Base-by-base conservation (phyloP, 805 yeast genomes). In the Sugiyamaella smithiae region DNA sequence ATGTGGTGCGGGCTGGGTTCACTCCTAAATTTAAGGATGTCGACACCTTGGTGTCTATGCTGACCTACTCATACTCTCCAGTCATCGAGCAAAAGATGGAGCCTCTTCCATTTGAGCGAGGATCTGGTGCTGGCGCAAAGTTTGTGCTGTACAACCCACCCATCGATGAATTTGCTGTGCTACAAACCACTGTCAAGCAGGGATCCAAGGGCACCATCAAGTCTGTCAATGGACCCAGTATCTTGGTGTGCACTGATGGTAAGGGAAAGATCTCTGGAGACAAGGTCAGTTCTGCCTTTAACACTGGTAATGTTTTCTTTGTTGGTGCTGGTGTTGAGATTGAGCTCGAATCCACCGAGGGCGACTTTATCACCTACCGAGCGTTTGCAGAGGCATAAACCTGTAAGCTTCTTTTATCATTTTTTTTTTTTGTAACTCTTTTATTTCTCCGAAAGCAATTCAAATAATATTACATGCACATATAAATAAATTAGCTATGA, bases 1-100 rank as follows among this genome's bases (percentile, higher is more conserved):
- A 93, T 62, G 99, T 93, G 50, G 97, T 93, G 43, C 81, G 99
- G 68, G 96, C 97, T 3, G 99, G 99, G 11, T 93, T 93, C 75
- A 93, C 99, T n/a, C 99, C 99, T 54, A 93, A 93, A 69, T 93
- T 91, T 74, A 93, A 91, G 71, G 99, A 93, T 68, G 98, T 93
- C 52, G 70, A 82, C 51, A 88, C 85, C 61, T 79, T 93, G 64
- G 97, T 93, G 38, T 80, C 78, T 46, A 88, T 88, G 93, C 80
- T 93, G 66, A 90, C 97, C 2, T 93, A 91, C 67, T 76, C 86
- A 23, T 85, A 85, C 61, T 95, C 86, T 47, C 82, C 95, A 20
- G 97, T 91, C 44, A 89, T 82, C 58, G 89, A 89, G 65, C 99
- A 93, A 73, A 89, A 88, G 70, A 87, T 91, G 93, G 78, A 79